phyloP scores from a whole-genome alignment of 2,329 filamentous ascomycete species.

The Neoscytalidium dimidiatum region DNA sequence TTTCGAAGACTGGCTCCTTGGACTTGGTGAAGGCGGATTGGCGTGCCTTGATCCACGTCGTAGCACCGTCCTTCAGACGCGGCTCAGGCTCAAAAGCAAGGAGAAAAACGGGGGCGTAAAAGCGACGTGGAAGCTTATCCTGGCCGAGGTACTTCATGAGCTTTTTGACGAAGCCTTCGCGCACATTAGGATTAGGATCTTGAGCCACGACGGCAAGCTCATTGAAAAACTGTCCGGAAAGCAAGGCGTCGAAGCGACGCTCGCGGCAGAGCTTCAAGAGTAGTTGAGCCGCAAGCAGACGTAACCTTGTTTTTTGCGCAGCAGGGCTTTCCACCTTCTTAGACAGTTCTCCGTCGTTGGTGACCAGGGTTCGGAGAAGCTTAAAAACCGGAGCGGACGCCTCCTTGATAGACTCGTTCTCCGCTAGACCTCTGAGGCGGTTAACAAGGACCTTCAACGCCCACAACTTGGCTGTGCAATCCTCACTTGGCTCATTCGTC shows the following conservation, averaged over 20 bases:
- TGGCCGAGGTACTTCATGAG: conserved; percentile 88
- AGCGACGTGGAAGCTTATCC: conserved; percentile 69
- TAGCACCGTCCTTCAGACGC: conserved; percentile 72
- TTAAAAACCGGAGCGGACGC: conserved; percentile 70
- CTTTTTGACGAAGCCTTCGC: conserved; percentile 77
- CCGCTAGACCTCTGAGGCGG: conserved; percentile 68
- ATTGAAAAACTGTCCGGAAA: conserved; percentile 77
- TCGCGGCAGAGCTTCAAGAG: conserved; percentile 79
- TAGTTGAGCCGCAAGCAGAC: conserved; percentile 77
- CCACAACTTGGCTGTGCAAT: conserved; percentile 80
- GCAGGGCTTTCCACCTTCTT: conserved; percentile 71
- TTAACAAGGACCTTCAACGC: conserved; percentile 87
- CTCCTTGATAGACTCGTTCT: conserved; percentile 47
- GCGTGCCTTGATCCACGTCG: conserved; percentile 87
- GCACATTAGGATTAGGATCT: conserved; percentile 72
- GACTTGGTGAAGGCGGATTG: conserved; percentile 63
- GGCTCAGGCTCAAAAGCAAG: conserved; percentile 83
- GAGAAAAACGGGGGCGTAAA: conserved; percentile 87
- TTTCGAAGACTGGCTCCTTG: conserved; percentile 69
- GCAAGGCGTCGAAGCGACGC: conserved; percentile 73
- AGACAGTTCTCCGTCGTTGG: conserved; percentile 76
- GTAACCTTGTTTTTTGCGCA: conserved; percentile 76
- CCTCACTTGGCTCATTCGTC: conserved; percentile 69
- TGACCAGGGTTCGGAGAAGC: conserved; percentile 75
- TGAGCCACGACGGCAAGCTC: conserved; percentile 78